Conservation (phyloP, 495 filamentous ascomycete species). For the Xylaria intraflava region DNA sequence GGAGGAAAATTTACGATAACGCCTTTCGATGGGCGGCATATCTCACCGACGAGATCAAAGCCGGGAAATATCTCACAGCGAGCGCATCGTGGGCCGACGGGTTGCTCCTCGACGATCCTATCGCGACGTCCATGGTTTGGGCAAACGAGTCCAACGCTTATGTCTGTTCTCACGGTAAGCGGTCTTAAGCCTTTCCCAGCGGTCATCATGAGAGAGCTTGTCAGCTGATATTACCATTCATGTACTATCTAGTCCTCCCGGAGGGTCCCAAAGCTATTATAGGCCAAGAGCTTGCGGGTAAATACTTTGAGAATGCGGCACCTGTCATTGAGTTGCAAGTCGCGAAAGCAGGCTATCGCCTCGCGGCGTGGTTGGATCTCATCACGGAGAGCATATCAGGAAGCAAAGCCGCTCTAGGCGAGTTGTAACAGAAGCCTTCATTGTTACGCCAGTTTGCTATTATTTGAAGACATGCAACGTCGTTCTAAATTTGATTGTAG, state of each 20-base stretch:
- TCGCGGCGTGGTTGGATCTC: slow-evolving; percentile 55
- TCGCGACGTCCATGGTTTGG: slow-evolving; percentile 51
- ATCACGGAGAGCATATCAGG: slow-evolving; percentile 33
- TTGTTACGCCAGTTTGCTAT: background rate
- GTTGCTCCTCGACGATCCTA: slow-evolving; percentile 43
- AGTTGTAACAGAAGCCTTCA: slow-evolving; percentile 15
- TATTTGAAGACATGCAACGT: background rate
- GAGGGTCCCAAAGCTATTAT: slow-evolving; percentile 45
- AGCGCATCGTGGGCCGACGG: slow-evolving; percentile 43
- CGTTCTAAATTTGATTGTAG: background rate
- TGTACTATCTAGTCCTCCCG: slow-evolving; percentile 54
- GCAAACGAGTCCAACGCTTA: slow-evolving; percentile 54
- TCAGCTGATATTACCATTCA: slow-evolving; percentile 7
- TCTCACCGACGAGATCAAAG: slow-evolving; percentile 45
- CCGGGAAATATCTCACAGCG: slow-evolving; percentile 40
- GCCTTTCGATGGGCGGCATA: slow-evolving; percentile 47
- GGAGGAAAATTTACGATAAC: slow-evolving; percentile 34
- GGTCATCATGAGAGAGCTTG: background rate
- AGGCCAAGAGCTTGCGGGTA: slow-evolving; percentile 51
- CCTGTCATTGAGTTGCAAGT: slow-evolving; percentile 65
- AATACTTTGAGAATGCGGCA: slow-evolving; percentile 57
- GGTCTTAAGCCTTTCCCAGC: background rate
- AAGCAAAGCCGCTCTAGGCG: slow-evolving; percentile 9
- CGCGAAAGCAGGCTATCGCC: slow-evolving; percentile 65
- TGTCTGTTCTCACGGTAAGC: slow-evolving; percentile 51